Percentiles rank a stretch among this genome's conserved stretches.
These are phyloP conservation scores for Ophiostoma triangulosporum DNA, from an alignment of 2,329 filamentous ascomycete species.

Conservation along the genomic window DNA sequence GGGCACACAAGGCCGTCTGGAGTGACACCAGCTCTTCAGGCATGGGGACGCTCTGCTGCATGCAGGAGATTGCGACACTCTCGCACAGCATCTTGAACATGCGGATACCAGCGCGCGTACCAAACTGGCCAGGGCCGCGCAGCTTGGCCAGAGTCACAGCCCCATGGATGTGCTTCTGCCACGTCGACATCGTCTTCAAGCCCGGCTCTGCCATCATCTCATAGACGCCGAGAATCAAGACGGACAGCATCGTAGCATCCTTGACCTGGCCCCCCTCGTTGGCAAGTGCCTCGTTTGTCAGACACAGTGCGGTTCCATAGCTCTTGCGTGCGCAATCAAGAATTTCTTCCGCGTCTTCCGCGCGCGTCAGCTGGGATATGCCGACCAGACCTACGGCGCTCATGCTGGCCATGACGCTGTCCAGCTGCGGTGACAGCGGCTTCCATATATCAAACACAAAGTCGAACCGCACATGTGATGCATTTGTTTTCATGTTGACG, in stretches of 20 bases:
- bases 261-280: conserved; percentile 29
- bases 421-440: conserved; percentile 26
- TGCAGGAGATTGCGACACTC: conserved; percentile 36
- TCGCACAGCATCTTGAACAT: conserved; percentile 43
- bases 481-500: conserved; percentile 31
- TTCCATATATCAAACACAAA: conserved; percentile 41
- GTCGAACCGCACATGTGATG: conserved; percentile 36
- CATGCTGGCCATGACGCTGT: conserved; percentile 38
- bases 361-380: conserved; percentile 32
- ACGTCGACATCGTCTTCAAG: conserved; percentile 33
- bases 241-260: conserved; percentile 38
- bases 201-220: conserved; percentile 37
- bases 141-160: conserved; percentile 36
- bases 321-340: conserved; percentile 35
- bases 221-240: conserved; percentile 40
- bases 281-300: conserved; percentile 36
- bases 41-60: conserved; percentile 35
- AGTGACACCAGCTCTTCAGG: conserved; percentile 34
- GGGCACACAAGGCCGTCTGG: conserved; percentile 25
- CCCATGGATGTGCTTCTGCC: conserved; percentile 40
- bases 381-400: conserved; percentile 41
- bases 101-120: conserved; percentile 29
- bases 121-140: conserved; percentile 34
- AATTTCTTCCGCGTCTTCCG: conserved; percentile 25
- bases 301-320: conserved; percentile 36